Evolutionary conservation across 1,284 basidiomycete genomes (phyloP).

Genomic region (Thelephora terrestris): DNA sequence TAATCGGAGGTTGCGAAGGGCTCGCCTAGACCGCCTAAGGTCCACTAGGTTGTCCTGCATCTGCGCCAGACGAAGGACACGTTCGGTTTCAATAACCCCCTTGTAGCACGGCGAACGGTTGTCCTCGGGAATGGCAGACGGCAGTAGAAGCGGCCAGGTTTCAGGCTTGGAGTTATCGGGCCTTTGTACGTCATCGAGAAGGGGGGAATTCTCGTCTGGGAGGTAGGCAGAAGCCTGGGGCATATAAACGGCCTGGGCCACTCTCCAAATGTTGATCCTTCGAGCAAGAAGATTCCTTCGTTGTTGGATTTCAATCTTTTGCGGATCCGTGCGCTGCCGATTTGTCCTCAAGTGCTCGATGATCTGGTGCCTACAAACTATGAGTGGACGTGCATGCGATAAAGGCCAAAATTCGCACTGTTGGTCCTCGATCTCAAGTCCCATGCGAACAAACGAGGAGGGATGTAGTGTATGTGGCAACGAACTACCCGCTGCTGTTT

Average conservation of each 20-base stretch:
- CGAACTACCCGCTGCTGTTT: too few relatives aligned
- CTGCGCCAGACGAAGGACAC: background rate
- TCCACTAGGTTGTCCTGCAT: too few relatives aligned
- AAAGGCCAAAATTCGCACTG: too few relatives aligned
- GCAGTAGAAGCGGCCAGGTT: background rate
- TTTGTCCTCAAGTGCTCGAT: too few relatives aligned
- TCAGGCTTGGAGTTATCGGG: background rate
- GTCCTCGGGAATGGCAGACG: background rate
- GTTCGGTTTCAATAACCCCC: background rate
- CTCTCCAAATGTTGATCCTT: background rate
- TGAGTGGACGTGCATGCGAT: too few relatives aligned
- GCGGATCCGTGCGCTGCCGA: background rate
- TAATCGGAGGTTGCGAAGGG: background rate
- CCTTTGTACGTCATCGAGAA: background rate
- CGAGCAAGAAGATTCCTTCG: background rate
- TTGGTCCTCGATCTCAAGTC: too few relatives aligned
- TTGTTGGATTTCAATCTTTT: background rate
- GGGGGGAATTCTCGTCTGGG: background rate
- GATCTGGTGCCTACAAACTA: too few relatives aligned
- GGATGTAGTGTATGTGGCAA: too few relatives aligned
- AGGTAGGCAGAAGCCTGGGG: background rate
- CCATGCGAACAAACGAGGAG: too few relatives aligned
- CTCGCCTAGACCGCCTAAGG: background rate
- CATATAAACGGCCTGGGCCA: background rate
- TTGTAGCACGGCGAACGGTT: background rate